A percentile compares a stretch with the other conserved stretches of the same genome.
These are phyloP conservation scores for Claviceps pazoutovae DNA, from an alignment of 2,329 filamentous ascomycete species.

Conservation along the genomic window DNA sequence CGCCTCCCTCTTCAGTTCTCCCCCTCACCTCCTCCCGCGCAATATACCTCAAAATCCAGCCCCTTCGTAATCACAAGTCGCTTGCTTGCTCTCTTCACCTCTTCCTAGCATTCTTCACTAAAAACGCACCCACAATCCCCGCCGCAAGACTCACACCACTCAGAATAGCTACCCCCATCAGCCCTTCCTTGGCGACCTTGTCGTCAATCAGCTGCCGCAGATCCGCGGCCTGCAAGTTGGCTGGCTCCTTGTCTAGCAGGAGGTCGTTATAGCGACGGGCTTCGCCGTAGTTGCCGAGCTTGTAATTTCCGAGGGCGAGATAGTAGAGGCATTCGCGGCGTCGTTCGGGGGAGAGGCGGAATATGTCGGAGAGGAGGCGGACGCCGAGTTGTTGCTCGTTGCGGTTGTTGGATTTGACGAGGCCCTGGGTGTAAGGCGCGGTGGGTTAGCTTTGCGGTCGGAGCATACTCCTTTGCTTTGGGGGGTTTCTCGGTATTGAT, in stretches of 20 bases:
- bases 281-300: conserved; percentile 93
- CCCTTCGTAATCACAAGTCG: too few species aligned
- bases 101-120: conserved; percentile 63
- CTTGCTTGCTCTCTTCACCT: conserved; percentile 21
- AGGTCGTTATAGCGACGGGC: conserved; percentile 90
- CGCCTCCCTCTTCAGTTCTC: background rate
- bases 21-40: background rate
- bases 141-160: conserved; percentile 86
- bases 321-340: conserved; percentile 98
- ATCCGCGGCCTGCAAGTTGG: conserved; percentile 80
- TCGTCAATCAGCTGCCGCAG: conserved; percentile 83
- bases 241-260: conserved; percentile 77
- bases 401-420: conserved; percentile 82
- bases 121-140: conserved; percentile 78
- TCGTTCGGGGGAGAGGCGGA: conserved; percentile 81
- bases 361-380: conserved; percentile 88
- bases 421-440: conserved; percentile 42
- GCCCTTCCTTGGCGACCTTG: conserved; percentile 84
- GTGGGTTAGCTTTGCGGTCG: background rate
- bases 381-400: conserved; percentile 89
- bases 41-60: too few species aligned
- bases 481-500: background rate
- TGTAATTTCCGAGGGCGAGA: conserved; percentile 92
- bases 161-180: conserved; percentile 89
- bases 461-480: background rate